Percentiles rank a stretch among this genome's conserved stretches.
Conservation (phyloP, 1,284 basidiomycete species). For the Ceratobasidium sp. region DNA sequence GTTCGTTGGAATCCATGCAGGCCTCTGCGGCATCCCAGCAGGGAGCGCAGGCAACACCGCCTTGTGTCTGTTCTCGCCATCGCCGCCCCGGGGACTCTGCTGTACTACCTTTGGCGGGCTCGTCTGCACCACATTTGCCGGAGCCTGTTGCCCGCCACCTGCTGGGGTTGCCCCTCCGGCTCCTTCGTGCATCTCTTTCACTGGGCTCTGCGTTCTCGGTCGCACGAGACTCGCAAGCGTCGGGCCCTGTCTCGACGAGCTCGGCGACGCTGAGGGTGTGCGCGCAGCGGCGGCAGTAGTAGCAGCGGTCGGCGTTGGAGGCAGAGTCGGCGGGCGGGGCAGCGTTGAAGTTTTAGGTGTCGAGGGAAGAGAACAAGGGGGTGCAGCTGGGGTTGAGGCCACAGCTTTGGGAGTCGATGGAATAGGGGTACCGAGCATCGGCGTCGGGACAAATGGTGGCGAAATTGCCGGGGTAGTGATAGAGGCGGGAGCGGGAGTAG, state of each 20-base stretch:
- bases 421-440: slow-evolving; percentile 19
- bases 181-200: background rate
- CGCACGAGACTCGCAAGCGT: slow-evolving; percentile 30
- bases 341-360: background rate
- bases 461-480: slow-evolving; percentile 15
- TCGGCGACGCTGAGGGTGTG: background rate
- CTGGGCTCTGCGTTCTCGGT: slow-evolving; percentile 9
- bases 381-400: background rate
- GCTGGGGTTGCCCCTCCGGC: background rate
- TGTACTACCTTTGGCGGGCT: background rate
- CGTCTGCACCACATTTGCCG: too few relatives aligned
- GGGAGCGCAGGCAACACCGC: slow-evolving; percentile 23
- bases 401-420: slow-evolving; percentile 15
- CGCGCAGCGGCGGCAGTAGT: background rate
- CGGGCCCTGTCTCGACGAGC: slow-evolving; percentile 2
- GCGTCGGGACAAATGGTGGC: slow-evolving; percentile 40
- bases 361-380: background rate
- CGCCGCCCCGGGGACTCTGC: background rate
- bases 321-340: background rate
- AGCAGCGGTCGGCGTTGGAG: background rate
- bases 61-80: background rate
- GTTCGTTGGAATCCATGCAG: slow-evolving; percentile 16
- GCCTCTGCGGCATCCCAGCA: slow-evolving; percentile 20
- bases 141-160: too few relatives aligned
- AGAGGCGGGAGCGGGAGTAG: background rate